Percentiles rank a stretch among this genome's conserved stretches.
Conservation (phyloP, 2,329 filamentous ascomycete species). For the Aspergillus hiratsukae region DNA sequence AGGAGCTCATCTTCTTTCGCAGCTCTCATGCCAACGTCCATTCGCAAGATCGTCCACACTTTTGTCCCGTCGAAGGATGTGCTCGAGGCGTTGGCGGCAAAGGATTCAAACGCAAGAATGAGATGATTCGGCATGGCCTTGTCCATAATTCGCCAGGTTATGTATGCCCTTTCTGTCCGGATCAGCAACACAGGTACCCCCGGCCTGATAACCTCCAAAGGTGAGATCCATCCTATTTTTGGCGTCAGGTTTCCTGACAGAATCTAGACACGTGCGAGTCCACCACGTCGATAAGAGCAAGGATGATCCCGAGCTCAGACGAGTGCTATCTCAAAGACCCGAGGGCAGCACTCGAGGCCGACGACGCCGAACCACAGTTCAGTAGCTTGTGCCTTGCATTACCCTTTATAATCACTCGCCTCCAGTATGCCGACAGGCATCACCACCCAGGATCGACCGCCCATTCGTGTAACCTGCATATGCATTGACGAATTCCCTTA, state of each 20-base stretch:
- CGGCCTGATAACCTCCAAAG: slow-evolving; percentile 93
- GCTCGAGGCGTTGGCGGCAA: slow-evolving; percentile 58
- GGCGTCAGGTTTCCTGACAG: slow-evolving; percentile 1
- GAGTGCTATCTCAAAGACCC: slow-evolving; percentile 79
- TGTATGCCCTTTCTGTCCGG: slow-evolving; percentile 91
- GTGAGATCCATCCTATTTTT: slow-evolving; percentile 46
- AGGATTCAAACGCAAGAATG: slow-evolving; percentile 66
- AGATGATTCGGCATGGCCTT: slow-evolving; percentile 72
- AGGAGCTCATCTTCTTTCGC: background rate
- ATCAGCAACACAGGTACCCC: slow-evolving; percentile 90
- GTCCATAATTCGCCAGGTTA: slow-evolving; percentile 95
- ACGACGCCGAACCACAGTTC: slow-evolving; percentile 54
- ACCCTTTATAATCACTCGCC: background rate
- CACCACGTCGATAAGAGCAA: slow-evolving; percentile 88
- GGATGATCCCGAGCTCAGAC: slow-evolving; percentile 74
- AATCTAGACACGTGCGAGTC: slow-evolving; percentile 77
- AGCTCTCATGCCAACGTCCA: slow-evolving; percentile 58
- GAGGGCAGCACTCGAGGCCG: slow-evolving; percentile 80
- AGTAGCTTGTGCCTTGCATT: slow-evolving; percentile 5
- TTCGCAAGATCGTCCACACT: slow-evolving; percentile 59
- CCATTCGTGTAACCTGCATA: background rate
- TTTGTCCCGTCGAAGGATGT: slow-evolving; percentile 57
- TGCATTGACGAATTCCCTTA: background rate
- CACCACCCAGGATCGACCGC: background rate
- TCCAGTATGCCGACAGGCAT: background rate